Evolutionary conservation across 1,284 basidiomycete genomes (phyloP).

Genomic region (Sporisorium iseilematis-ciliati): DNA sequence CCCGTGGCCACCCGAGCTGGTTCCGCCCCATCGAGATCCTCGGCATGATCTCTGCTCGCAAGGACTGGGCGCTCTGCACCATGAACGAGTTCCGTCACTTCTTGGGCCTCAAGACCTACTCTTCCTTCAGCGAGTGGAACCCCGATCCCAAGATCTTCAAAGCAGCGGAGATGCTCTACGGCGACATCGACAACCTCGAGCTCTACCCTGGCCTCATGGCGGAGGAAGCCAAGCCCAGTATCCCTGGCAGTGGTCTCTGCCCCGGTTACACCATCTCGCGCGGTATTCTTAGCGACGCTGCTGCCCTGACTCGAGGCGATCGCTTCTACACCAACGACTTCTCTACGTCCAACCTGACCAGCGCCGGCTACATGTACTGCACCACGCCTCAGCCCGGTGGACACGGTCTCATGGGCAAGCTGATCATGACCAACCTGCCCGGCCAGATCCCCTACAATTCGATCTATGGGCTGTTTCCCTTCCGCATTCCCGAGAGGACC

Average conservation of each 20-base stretch:
- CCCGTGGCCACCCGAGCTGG: slow-evolving; percentile 79
- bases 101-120: slow-evolving; percentile 50
- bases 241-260: slow-evolving; percentile 79
- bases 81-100: slow-evolving; percentile 83
- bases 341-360: slow-evolving; percentile 81
- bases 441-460: slow-evolving; percentile 53
- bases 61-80: slow-evolving; percentile 82
- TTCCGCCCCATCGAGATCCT: slow-evolving; percentile 85
- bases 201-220: slow-evolving; percentile 75
- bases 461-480: slow-evolving; percentile 72
- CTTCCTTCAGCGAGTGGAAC: slow-evolving; percentile 82
- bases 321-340: slow-evolving; percentile 85
- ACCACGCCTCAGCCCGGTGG: slow-evolving; percentile 41
- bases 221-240: slow-evolving; percentile 81
- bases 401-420: slow-evolving; percentile 48
- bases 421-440: slow-evolving; percentile 47
- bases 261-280: slow-evolving; percentile 88
- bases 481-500: slow-evolving; percentile 76
- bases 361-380: slow-evolving; percentile 58
- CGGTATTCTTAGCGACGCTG: slow-evolving; percentile 88
- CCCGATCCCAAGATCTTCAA: slow-evolving; percentile 78
- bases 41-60: slow-evolving; percentile 81
- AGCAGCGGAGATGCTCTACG: slow-evolving; percentile 76
- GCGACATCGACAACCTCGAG: slow-evolving; percentile 80
- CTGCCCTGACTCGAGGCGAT: slow-evolving; percentile 84